phyloP scores from a whole-genome alignment of 108 stramenopile species.

The Nitzschia palea region DNA sequence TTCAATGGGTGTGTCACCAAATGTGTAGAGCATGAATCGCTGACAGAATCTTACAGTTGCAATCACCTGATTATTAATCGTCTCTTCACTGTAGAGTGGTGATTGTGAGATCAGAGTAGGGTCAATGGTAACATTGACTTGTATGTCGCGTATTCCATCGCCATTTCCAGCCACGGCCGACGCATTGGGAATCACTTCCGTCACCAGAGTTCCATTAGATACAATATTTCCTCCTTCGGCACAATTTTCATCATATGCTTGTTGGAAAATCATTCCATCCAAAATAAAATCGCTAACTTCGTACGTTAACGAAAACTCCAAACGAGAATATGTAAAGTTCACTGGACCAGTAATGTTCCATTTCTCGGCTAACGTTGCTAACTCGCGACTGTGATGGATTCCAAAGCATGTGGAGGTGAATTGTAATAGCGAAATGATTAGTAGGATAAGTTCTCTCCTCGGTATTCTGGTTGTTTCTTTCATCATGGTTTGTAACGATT shows the following conservation, averaged over 20 bases:
- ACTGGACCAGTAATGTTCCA: slow-evolving; percentile 10
- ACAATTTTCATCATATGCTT: slow-evolving; percentile 9
- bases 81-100: neutral
- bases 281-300: slow-evolving; percentile 8
- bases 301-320: neutral
- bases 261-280: neutral
- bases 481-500: neutral
- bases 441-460: too few relatives aligned
- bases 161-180: neutral
- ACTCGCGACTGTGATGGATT: neutral
- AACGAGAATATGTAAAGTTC: neutral
- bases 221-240: slow-evolving; percentile 2
- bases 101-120: neutral
- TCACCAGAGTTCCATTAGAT: neutral
- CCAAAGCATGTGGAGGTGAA: too few relatives aligned
- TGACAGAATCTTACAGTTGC: slow-evolving; percentile 6
- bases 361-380: slow-evolving; percentile 1
- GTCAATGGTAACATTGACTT: neutral
- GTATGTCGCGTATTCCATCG: neutral
- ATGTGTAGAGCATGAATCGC: slow-evolving; percentile 7
- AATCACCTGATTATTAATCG: slow-evolving; percentile 1
- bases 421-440: neutral
- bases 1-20: slow-evolving; percentile 1
- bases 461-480: neutral
- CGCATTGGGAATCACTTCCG: neutral